Conservation (phyloP, 768 basidiomycete species). For the Termitomyces sp. region DNA sequence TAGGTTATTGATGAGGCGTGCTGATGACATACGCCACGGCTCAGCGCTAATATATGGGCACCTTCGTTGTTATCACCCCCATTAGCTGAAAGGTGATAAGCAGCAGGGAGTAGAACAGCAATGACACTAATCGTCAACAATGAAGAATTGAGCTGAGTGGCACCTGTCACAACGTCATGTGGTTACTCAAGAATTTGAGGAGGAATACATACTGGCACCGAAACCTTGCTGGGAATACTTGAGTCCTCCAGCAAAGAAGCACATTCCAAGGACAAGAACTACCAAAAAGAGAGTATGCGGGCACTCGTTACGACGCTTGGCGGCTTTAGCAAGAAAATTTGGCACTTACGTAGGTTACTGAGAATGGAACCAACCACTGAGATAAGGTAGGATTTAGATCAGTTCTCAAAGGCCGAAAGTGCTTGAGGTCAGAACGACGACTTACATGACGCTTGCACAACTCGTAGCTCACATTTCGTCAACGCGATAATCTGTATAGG, state of each 20-base stretch:
- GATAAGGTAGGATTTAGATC: conserved; percentile 17
- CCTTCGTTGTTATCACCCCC: conserved; percentile 28
- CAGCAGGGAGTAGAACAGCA: conserved; percentile 75
- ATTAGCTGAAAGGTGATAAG: conserved; percentile 62
- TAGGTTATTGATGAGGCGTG: background rate
- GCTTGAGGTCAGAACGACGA: conserved; percentile 16
- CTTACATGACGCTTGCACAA: conserved; percentile 83
- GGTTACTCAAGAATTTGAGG: conserved; percentile 20
- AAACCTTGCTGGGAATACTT: conserved; percentile 81
- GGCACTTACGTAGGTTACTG: conserved; percentile 71
- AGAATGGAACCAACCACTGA: conserved; percentile 85
- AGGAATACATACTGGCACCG: conserved; percentile 57
- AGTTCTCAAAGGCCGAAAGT: background rate
- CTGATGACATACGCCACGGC: conserved; percentile 60
- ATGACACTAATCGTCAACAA: conserved; percentile 77
- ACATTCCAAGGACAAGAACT: conserved; percentile 88
- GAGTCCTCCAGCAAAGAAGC: conserved; percentile 83
- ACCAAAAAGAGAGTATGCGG: conserved; percentile 5
- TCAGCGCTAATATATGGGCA: conserved; percentile 59
- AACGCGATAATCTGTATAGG: conserved; percentile 45
- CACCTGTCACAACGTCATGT: conserved; percentile 30
- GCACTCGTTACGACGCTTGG: background rate
- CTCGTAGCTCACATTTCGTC: conserved; percentile 54
- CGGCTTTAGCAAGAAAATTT: background rate
- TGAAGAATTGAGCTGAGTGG: conserved; percentile 74